Conservation (phyloP, 2,329 filamentous ascomycete species). For the Diplocarpon mali region DNA sequence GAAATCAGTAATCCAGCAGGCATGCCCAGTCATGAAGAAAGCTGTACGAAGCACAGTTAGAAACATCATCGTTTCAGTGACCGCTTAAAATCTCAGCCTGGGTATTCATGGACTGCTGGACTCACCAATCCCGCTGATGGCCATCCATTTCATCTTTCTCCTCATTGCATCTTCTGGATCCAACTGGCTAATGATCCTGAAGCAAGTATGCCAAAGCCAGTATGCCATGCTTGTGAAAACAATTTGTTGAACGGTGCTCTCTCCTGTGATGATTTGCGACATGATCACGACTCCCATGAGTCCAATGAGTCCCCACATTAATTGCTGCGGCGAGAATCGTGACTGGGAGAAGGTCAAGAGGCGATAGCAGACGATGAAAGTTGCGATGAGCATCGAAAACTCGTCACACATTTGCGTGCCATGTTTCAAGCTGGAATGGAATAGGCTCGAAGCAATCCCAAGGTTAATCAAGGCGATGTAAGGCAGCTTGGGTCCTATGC, state of each 20-base stretch:
- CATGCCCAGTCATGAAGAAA: slow-evolving; percentile 6
- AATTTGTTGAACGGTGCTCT: slow-evolving; percentile 6
- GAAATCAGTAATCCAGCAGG: slow-evolving; percentile 5
- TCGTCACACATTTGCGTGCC: slow-evolving; percentile 6
- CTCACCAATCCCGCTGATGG: slow-evolving; percentile 5
- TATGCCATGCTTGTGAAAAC: slow-evolving; percentile 6
- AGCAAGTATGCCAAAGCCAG: slow-evolving; percentile 8
- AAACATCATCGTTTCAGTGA: background rate
- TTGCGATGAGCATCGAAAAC: slow-evolving; percentile 7
- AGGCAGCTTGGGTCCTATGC: slow-evolving; percentile 1
- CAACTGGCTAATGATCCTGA: slow-evolving; percentile 2
- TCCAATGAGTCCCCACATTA: background rate
- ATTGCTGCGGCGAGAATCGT: background rate
- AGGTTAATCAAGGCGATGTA: slow-evolving; percentile 6
- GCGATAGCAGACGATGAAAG: slow-evolving; percentile 6
- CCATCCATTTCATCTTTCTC: slow-evolving; percentile 6
- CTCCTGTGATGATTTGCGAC: background rate
- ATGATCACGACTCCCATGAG: background rate
- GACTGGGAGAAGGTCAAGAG: slow-evolving; percentile 5
- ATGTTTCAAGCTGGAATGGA: slow-evolving; percentile 7
- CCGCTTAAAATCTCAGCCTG: too few relatives aligned
- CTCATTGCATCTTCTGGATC: background rate
- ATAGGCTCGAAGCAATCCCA: slow-evolving; percentile 1
- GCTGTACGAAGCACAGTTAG: background rate
- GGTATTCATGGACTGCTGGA: background rate